Conservation (phyloP, 192 early-diverging fungal genomes). For the Haplosporangium gracile region DNA sequence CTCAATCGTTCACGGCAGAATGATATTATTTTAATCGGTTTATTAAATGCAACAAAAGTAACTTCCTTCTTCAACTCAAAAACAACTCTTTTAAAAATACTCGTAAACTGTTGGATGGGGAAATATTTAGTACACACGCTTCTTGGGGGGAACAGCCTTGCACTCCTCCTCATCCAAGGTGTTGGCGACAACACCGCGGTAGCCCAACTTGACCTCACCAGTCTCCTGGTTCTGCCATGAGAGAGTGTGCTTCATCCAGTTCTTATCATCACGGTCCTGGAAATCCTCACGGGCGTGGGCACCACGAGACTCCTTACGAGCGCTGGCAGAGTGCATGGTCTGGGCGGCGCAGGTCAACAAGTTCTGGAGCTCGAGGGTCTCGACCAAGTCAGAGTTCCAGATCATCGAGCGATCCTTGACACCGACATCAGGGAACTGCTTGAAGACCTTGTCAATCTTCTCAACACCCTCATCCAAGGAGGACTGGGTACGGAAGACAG, state of each 20-base stretch:
- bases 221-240: slow-evolving; percentile 91
- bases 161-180: slow-evolving; percentile 96
- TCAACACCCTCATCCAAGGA: slow-evolving; percentile 90
- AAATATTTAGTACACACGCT: slow-evolving; percentile 54
- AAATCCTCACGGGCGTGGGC: slow-evolving; percentile 98
- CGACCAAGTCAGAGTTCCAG: slow-evolving; percentile 98
- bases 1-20: not conserved
- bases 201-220: slow-evolving; percentile 80
- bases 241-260: slow-evolving; percentile 99
- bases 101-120: not conserved
- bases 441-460: slow-evolving; percentile 88
- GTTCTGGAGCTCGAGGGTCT: slow-evolving; percentile 98
- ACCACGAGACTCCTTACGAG: slow-evolving; percentile 97
- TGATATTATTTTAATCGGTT: not conserved
- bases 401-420: slow-evolving; percentile 94
- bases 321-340: slow-evolving; percentile 90
- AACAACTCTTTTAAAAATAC: not conserved
- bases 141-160: slow-evolving; percentile 79
- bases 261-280: slow-evolving; percentile 87
- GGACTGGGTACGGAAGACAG: slow-evolving; percentile 95
- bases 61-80: not conserved
- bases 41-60: not conserved
- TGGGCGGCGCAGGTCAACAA: slow-evolving; percentile 95
- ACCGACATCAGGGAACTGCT: slow-evolving; percentile 85
- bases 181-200: slow-evolving; percentile 83